Evolutionary conservation across 106 monocot species (phyloP).

Genomic region (Acorus gramineus): DNA sequence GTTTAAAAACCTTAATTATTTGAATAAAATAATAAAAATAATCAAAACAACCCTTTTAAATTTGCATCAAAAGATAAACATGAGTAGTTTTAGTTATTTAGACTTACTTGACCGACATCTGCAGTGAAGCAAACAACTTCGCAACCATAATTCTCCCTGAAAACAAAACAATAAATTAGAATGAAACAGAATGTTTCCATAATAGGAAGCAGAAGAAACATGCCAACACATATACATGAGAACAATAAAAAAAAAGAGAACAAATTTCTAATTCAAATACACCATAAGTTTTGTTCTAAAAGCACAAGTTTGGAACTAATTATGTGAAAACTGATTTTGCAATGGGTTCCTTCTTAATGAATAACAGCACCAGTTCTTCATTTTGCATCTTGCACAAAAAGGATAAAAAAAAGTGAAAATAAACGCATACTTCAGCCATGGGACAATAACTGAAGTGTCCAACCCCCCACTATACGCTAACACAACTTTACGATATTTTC

Average conservation of each 20-base stretch:
- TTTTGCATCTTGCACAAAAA: background rate
- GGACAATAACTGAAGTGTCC: conserved; percentile 97
- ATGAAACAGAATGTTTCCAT: too few species aligned
- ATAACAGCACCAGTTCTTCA: too few species aligned
- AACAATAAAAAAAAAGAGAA: background rate
- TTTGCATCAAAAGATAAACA: background rate
- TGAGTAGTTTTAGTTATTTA: background rate
- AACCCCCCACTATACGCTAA: conserved; percentile 97
- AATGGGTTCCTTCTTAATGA: too few species aligned
- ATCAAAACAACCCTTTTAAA: too few species aligned
- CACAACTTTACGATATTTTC: conserved; percentile 88
- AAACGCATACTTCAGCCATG: conserved; percentile 72
- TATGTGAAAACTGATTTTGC: too few species aligned
- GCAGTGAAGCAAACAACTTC: conserved; percentile 99
- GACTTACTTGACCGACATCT: conserved; percentile 90
- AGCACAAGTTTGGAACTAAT: too few species aligned
- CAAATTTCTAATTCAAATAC: background rate
- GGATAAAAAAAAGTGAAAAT: background rate
- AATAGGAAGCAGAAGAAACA: too few species aligned
- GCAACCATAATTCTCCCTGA: conserved; percentile 97
- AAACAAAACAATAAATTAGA: conserved; percentile 3
- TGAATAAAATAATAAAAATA: too few species aligned
- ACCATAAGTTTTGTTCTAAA: too few species aligned
- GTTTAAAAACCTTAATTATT: too few species aligned
- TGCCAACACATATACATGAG: too few species aligned